A percentile compares a stretch with the other conserved stretches of the same genome.
Evolutionary conservation across 2,329 filamentous ascomycete genomes (phyloP).

Genomic region (Akanthomyces dipterigenus): DNA sequence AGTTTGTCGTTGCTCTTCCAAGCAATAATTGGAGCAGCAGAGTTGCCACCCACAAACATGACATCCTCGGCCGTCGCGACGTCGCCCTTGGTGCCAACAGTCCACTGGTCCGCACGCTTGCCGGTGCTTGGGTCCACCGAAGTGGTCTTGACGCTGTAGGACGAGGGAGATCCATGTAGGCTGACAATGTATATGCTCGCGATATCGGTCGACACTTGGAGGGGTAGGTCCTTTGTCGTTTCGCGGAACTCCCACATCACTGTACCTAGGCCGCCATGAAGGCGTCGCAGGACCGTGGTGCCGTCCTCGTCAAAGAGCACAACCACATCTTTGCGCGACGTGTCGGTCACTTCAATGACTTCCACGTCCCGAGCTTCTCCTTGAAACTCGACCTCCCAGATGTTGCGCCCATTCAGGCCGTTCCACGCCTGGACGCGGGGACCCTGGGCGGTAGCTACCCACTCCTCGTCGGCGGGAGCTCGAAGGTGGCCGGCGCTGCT

Average conservation of each 20-base stretch:
- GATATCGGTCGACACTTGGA: conserved; percentile 67
- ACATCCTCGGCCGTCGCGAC: conserved; percentile 58
- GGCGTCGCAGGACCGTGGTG: conserved; percentile 55
- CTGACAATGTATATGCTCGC: conserved; percentile 70
- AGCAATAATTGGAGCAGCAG: conserved; percentile 65
- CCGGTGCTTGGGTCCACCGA: conserved; percentile 69
- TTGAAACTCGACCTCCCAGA: conserved; percentile 62
- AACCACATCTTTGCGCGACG: conserved; percentile 61
- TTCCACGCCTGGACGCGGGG: conserved; percentile 73
- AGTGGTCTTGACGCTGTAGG: conserved; percentile 70
- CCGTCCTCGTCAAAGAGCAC: conserved; percentile 57
- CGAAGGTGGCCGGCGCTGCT: conserved; percentile 50
- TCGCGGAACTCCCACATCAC: conserved; percentile 75
- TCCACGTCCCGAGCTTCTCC: conserved; percentile 64
- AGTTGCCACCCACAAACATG: conserved; percentile 69
- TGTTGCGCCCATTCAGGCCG: conserved; percentile 69
- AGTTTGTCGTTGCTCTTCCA: conserved; percentile 67
- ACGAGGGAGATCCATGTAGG: conserved; percentile 61
- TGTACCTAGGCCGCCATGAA: conserved; percentile 66
- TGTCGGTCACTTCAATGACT: conserved; percentile 64
- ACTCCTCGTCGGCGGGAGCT: conserved; percentile 72
- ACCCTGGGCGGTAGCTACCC: conserved; percentile 67
- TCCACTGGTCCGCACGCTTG: conserved; percentile 62
- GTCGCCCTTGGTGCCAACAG: conserved; percentile 67
- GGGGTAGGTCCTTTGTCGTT: conserved; percentile 59